Conservation (phyloP, 371 early-diverging fungal species). For the Umbelopsis sp. region DNA sequence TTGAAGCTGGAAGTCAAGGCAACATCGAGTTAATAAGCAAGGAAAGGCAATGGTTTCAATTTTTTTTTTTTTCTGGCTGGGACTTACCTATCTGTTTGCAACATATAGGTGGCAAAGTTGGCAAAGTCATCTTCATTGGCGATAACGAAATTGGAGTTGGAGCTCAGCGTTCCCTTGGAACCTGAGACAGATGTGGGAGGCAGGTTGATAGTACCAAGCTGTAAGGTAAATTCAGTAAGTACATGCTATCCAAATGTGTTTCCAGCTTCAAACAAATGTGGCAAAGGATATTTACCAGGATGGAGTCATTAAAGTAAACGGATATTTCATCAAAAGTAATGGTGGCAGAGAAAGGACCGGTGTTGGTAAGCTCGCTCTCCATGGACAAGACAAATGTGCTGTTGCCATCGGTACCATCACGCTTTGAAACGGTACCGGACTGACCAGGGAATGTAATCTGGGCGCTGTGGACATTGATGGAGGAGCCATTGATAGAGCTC, state of each 20-base stretch:
- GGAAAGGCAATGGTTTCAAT: background rate
- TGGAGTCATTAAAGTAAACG: conserved; percentile 44
- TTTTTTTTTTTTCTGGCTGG: background rate
- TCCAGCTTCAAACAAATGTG: no score
- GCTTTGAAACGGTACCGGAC: conserved; percentile 27
- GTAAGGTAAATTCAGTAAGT: background rate
- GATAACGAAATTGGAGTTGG: conserved; percentile 50
- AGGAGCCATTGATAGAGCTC: conserved; percentile 54
- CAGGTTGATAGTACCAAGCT: conserved; percentile 57
- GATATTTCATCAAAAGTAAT: conserved; percentile 50
- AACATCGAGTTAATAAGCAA: background rate
- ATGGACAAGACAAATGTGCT: conserved; percentile 53
- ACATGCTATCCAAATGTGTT: background rate
- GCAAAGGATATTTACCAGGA: background rate
- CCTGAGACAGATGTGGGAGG: conserved; percentile 54
- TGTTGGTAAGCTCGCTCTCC: conserved; percentile 52
- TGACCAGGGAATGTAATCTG: conserved; percentile 54
- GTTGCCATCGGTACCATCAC: conserved; percentile 39
- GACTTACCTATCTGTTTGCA: conserved; percentile 38
- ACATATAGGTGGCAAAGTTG: conserved; percentile 56
- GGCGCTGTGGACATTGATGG: conserved; percentile 50
- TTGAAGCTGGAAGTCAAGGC: conserved; percentile 30
- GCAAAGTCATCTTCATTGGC: conserved; percentile 51
- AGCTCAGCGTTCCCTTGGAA: conserved; percentile 48
- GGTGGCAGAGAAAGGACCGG: conserved; percentile 62